Evolutionary conservation across 306 rosid genomes (phyloP).

Genomic region (Hippophae gyantsensis): DNA sequence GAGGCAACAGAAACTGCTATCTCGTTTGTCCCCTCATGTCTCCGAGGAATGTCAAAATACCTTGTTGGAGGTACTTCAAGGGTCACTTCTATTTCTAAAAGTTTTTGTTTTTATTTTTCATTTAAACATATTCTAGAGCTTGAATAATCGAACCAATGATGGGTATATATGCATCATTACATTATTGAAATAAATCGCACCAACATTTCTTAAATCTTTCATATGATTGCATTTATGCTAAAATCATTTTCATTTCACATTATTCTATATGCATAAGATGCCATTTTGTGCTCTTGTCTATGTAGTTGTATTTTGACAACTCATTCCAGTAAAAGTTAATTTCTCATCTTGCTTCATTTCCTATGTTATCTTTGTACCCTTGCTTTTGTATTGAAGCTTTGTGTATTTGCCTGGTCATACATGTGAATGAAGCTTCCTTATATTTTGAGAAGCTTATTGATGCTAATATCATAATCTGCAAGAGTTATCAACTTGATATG

Average conservation of each 20-base stretch:
- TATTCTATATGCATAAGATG: not conserved
- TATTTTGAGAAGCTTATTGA: not conserved
- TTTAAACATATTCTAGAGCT: not conserved
- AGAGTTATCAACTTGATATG: not conserved
- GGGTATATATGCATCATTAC: slow-evolving; percentile 7
- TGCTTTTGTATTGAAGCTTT: not conserved
- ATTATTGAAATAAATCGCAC: slow-evolving; percentile 1
- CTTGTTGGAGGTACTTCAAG: slow-evolving; percentile 49
- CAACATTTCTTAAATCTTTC: not conserved
- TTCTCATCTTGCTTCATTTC: not conserved
- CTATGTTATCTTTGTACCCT: not conserved
- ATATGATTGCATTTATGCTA: slow-evolving; percentile 4
- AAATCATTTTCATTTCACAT: not conserved
- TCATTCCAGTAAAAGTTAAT: not conserved
- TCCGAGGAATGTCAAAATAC: slow-evolving; percentile 37
- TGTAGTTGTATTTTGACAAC: not conserved
- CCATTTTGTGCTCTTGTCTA: not conserved
- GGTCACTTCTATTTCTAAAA: not conserved
- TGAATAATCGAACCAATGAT: slow-evolving; percentile 1
- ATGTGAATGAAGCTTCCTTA: not conserved
- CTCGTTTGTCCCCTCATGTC: slow-evolving; percentile 52
- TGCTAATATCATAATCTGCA: not conserved
- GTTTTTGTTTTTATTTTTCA: not conserved
- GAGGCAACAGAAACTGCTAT: slow-evolving; percentile 53
- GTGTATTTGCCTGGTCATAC: not conserved